A percentile compares a stretch with the other conserved stretches of the same genome.
Evolutionary conservation across 164 flowering plant species (phyloP).

Genomic region (Akebia trifoliata): DNA sequence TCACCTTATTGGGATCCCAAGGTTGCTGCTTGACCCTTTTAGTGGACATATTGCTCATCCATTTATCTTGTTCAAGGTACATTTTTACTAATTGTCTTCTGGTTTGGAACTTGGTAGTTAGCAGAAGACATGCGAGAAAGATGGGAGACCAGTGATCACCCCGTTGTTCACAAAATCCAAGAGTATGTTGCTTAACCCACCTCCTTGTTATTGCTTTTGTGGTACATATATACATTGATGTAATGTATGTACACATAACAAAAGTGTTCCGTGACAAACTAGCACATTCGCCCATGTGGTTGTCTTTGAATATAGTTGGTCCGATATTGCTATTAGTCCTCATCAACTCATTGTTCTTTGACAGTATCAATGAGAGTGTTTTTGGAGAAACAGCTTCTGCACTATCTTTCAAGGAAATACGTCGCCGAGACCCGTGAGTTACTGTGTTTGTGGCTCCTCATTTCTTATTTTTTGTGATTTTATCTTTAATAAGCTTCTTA

Average conservation of each 20-base stretch:
- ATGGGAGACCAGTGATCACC: slow-evolving; percentile 93
- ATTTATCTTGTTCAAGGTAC: background rate
- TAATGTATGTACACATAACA: background rate
- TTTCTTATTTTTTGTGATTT: background rate
- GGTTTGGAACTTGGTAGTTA: slow-evolving; percentile 41
- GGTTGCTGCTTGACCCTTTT: background rate
- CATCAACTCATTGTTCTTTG: slow-evolving; percentile 3
- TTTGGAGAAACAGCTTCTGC: slow-evolving; percentile 90
- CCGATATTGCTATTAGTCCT: background rate
- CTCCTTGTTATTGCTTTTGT: background rate
- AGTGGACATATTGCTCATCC: background rate
- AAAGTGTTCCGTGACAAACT: background rate
- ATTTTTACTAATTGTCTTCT: background rate
- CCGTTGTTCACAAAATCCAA: slow-evolving; percentile 93
- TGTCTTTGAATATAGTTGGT: background rate
- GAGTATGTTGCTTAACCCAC: slow-evolving; percentile 44
- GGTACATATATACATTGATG: background rate
- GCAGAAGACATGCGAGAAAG: slow-evolving; percentile 87
- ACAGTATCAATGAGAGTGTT: slow-evolving; percentile 78
- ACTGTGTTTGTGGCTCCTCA: background rate
- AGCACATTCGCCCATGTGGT: no score
- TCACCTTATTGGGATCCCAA: background rate
- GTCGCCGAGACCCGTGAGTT: slow-evolving; percentile 86
- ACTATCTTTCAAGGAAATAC: slow-evolving; percentile 74
- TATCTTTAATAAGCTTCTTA: background rate